Evolutionary conservation across 768 basidiomycete species (phyloP).

Genomic region (Crucibulum laeve): DNA sequence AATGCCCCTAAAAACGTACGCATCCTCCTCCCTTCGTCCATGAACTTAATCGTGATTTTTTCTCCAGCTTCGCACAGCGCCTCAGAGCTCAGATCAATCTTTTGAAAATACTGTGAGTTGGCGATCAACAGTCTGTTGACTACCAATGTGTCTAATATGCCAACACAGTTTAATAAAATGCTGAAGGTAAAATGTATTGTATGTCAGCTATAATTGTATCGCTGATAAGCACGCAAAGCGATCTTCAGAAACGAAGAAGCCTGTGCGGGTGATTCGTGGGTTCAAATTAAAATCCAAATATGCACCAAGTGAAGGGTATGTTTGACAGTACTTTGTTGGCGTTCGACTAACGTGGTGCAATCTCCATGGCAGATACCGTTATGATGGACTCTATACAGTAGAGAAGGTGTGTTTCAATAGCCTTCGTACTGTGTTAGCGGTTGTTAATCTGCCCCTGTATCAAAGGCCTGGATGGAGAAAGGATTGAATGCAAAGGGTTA

Average conservation of each 20-base stretch:
- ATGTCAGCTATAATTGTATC: neutral
- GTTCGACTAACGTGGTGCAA: slow-evolving; percentile 1
- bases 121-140: neutral
- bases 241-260: slow-evolving; percentile 77
- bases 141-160: neutral
- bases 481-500: slow-evolving; percentile 68
- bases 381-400: slow-evolving; percentile 84
- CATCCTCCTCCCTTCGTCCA: slow-evolving; percentile 1
- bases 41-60: neutral
- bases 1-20: slow-evolving; percentile 77
- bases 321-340: slow-evolving; percentile 1
- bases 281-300: slow-evolving; percentile 71
- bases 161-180: slow-evolving; percentile 56
- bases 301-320: slow-evolving; percentile 75
- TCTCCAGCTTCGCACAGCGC: slow-evolving; percentile 79
- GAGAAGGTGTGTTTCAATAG: slow-evolving; percentile 65
- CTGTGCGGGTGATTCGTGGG: slow-evolving; percentile 84
- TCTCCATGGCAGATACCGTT: slow-evolving; percentile 60
- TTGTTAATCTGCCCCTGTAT: neutral
- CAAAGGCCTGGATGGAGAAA: slow-evolving; percentile 68
- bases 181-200: slow-evolving; percentile 42
- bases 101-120: slow-evolving; percentile 63
- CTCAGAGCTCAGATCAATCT: slow-evolving; percentile 78
- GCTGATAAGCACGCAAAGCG: slow-evolving; percentile 32
- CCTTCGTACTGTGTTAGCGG: too few species aligned